Base-by-base conservation (phyloP, 1,284 basidiomycete species). In the Veloboletus limbatus region DNA sequence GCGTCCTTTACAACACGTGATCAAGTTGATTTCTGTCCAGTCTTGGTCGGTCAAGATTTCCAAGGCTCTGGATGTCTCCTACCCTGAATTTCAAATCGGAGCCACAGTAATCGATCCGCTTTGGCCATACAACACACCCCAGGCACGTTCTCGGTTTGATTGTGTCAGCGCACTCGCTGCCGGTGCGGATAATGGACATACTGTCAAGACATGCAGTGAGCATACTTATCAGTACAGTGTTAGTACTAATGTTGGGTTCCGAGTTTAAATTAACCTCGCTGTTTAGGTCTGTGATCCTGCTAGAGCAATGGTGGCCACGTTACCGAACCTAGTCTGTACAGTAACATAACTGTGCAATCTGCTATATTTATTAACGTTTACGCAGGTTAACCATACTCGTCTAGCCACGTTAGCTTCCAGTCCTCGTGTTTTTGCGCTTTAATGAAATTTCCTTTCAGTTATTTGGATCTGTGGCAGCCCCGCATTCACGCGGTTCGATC, bases 181-280 rank as follows among this genome's bases (percentile, higher is more conserved):
- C 32, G 75, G 76, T 34, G 70, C 67, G 3, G 65, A 75, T 43
- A 53, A 56, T 11, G 68, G 60, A 28, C 56, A 62, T 36, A 71
- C 71, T 11, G 71, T 72, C 10, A 68, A 64, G 38, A 66, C 60
- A 6, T 77, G 75, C 52, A 75, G 73, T 49, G 76, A 76, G 54
- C 73, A 76, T 45, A 75, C 74, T 0, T 76, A 76, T 51, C 75
- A 77, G 47, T 77, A 76, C 51, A 75, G 72, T 49, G 75, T 74
- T 51, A 48, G 70, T 57, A n/a, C 34, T 28, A 26, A 11, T 8
- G n/a, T 27, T 8, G 8, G 8, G 5, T 8, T 33, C 25, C 30
- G 28, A 24, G 27, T 25, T 30, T n/a, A 26, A 34, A 24, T 42
- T 34, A 40, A 56, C 35, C 22, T 41, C 30, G 2, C 3, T 31